Evolutionary conservation across 352 stramenopile genomes (phyloP), one percentile per base, ranked within the genome.

Genomic region (Phytophthora podocarpi): DNA sequence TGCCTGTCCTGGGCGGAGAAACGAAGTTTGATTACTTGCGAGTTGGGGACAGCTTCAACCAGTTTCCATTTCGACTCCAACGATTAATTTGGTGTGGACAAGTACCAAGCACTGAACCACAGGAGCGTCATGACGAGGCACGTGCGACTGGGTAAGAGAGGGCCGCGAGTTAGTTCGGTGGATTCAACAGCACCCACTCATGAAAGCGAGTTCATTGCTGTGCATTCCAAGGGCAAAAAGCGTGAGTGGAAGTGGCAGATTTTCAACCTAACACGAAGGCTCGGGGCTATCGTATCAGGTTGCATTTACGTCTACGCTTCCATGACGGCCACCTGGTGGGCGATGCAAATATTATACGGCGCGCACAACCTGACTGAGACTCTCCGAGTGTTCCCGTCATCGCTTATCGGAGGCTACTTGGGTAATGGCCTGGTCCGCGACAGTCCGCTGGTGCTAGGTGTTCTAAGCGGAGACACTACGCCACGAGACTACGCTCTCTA

Each of bases 221-320:
- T 55, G 13, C 49, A 49, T 16, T 32, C 50, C 31, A 67, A 53
- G 30, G 16, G 18, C 8, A 67, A 61, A 18, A 60, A 62, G 12
- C 31, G 59, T 15, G 37, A 49, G 16, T 54, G 35, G 34, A 59
- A 53, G n/a, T 40, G 36, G 35, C 53, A 70, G n/a, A 21, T 54
- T 15, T 65, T 72, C 32, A 67, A 77, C n/a, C 12, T 77, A 30
- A 6, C 21, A 5, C 51, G 69, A 34, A 54, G 69, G 9, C 23
- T 74, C 7, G 47, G 55, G 15, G 51, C 54, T 0, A 27, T 74
- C 8, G 50, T 28, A 4, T 66, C 69, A 1, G 55, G 42, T 15
- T 55, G 66, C 5, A 48, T 57, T 11, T 80, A 80, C 45, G 51
- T 72, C 4, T 67, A 66, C 48, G 39, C 60, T 11, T 78, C 63